Conservation (phyloP, 2,329 filamentous ascomycete species). For the Drechslera avenae region DNA sequence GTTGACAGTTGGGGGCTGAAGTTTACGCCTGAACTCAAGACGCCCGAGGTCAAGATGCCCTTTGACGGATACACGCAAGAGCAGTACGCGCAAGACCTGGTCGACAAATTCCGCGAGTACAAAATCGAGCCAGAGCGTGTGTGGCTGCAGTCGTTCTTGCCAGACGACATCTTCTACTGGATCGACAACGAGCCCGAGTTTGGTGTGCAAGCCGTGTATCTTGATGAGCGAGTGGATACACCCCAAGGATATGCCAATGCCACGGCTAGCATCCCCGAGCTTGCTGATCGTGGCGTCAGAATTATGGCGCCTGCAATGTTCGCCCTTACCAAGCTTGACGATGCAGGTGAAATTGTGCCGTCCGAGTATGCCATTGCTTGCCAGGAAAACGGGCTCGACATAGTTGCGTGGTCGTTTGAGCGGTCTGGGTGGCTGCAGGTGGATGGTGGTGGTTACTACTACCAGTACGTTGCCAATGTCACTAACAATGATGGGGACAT, state of each 20-base stretch:
- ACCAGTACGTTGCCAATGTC: slow-evolving; percentile 52
- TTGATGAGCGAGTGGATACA: slow-evolving; percentile 64
- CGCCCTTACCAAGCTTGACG: slow-evolving; percentile 61
- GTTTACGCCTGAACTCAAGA: slow-evolving; percentile 61
- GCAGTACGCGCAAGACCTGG: slow-evolving; percentile 67
- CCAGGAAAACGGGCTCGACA: slow-evolving; percentile 65
- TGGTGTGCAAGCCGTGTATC: slow-evolving; percentile 66
- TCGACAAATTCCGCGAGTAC: slow-evolving; percentile 49
- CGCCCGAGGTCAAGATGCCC: slow-evolving; percentile 70
- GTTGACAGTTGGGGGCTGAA: slow-evolving; percentile 63
- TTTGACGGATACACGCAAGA: slow-evolving; percentile 70
- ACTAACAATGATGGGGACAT: slow-evolving; percentile 67
- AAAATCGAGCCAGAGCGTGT: slow-evolving; percentile 49
- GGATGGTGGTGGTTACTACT: slow-evolving; percentile 52
- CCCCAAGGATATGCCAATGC: slow-evolving; percentile 59
- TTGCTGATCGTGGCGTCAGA: slow-evolving; percentile 63
- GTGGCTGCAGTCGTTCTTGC: slow-evolving; percentile 68
- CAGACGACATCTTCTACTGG: slow-evolving; percentile 70
- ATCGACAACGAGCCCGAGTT: slow-evolving; percentile 65
- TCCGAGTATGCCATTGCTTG: slow-evolving; percentile 66
- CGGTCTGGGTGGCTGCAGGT: slow-evolving; percentile 65
- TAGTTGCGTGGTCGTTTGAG: slow-evolving; percentile 73
- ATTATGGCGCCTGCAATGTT: slow-evolving; percentile 68
- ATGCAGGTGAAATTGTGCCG: slow-evolving; percentile 63
- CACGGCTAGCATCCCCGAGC: slow-evolving; percentile 61